A percentile compares a stretch with the other conserved stretches of the same genome.
These are phyloP conservation scores for Candida palmyrensis DNA, from an alignment of 805 yeast species.

Conservation along the genomic window DNA sequence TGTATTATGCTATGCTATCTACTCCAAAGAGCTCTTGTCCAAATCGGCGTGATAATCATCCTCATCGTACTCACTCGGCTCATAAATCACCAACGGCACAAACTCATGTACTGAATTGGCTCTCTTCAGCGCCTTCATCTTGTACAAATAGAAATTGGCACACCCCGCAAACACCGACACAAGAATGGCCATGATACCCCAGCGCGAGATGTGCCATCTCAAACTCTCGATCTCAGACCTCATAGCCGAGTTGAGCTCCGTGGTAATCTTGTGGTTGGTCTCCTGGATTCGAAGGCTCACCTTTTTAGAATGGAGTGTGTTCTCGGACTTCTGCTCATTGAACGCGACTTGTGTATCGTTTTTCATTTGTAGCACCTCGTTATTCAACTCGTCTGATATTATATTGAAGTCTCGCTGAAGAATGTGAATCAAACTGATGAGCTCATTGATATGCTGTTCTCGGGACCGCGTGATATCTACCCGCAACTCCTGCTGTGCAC, in stretches of 20 bases:
- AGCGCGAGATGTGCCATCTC: slow-evolving; percentile 89
- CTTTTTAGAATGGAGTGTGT: slow-evolving; percentile 66
- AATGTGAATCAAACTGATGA: slow-evolving; percentile 60
- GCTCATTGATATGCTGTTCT: slow-evolving; percentile 61
- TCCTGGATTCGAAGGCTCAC: slow-evolving; percentile 73
- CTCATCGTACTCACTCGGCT: slow-evolving; percentile 45
- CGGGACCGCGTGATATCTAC: slow-evolving; percentile 74
- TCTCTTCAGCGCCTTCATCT: slow-evolving; percentile 14
- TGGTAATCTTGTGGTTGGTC: slow-evolving; percentile 76
- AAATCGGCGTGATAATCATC: slow-evolving; percentile 54
- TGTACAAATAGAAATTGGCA: slow-evolving; percentile 47
- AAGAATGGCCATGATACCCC: slow-evolving; percentile 76
- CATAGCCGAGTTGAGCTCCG: slow-evolving; percentile 75
- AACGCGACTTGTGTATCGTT: slow-evolving; percentile 80
- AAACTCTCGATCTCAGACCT: slow-evolving; percentile 83
- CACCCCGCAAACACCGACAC: slow-evolving; percentile 54
- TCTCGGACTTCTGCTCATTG: slow-evolving; percentile 81
- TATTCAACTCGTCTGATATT: slow-evolving; percentile 69
- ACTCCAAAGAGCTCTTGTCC: slow-evolving; percentile 26
- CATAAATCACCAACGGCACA: slow-evolving; percentile 37
- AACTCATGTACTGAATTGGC: slow-evolving; percentile 27
- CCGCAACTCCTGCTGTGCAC: slow-evolving; percentile 82
- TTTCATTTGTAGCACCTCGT: slow-evolving; percentile 51
- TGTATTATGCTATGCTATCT: background rate
- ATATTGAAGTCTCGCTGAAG: slow-evolving; percentile 69